Evolutionary conservation across 176 grass and related monocot genomes (phyloP).

Genomic region (Hsuehochloa calcarea): DNA sequence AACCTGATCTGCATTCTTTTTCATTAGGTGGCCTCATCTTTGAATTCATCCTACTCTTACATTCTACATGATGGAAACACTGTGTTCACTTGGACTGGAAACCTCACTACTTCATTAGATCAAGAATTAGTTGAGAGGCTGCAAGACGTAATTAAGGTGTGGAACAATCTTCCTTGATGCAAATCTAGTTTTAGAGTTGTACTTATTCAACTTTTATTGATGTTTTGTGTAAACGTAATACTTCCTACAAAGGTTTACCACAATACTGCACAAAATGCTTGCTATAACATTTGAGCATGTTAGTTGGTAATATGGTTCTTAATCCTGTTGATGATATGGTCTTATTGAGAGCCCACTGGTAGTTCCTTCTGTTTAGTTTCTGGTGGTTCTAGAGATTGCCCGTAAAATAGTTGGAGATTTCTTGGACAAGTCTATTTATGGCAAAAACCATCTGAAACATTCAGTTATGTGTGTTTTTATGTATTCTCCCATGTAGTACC

Average conservation of each 20-base stretch:
- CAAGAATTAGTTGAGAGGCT: slow-evolving; percentile 82
- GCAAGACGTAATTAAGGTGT: slow-evolving; percentile 93
- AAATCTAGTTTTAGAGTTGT: background rate
- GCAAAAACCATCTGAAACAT: background rate
- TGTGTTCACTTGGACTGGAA: slow-evolving; percentile 81
- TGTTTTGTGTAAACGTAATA: background rate
- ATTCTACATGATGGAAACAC: slow-evolving; percentile 70
- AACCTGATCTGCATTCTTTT: slow-evolving; percentile 16
- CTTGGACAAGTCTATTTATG: background rate
- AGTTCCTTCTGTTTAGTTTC: background rate
- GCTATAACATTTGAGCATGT: background rate
- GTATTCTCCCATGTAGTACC: background rate
- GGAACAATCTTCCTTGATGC: background rate
- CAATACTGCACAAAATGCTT: background rate
- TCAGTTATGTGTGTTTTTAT: background rate
- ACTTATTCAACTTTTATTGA: background rate
- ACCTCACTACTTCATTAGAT: slow-evolving; percentile 60
- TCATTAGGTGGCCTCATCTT: slow-evolving; percentile 67
- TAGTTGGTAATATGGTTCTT: background rate
- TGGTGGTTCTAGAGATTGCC: background rate
- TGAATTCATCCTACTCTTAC: slow-evolving; percentile 93
- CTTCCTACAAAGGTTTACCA: background rate
- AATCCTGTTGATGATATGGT: background rate
- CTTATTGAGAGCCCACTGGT: background rate
- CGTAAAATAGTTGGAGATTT: background rate